These are phyloP conservation scores for Volvariella volvacea DNA, from an alignment of 1,284 basidiomycete genomes.

Conservation along the genomic window DNA sequence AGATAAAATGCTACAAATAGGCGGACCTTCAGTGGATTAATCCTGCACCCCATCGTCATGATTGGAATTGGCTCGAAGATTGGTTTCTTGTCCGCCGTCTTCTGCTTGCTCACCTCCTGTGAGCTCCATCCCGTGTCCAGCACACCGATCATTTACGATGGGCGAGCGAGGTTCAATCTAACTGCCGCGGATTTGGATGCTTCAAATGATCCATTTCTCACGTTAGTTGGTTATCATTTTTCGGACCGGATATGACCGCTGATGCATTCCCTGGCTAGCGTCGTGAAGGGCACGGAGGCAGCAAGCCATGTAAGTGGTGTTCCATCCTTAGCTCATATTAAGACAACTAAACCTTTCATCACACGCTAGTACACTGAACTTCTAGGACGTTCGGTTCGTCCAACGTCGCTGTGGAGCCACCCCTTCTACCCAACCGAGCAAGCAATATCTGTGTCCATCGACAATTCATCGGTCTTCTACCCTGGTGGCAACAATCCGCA, in stretches of 20 bases:
- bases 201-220: slow-evolving; percentile 44
- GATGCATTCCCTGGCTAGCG: slow-evolving; percentile 22
- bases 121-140: slow-evolving; percentile 11
- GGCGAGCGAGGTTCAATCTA: slow-evolving; percentile 41
- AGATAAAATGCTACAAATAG: no score
- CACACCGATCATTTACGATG: slow-evolving; percentile 42
- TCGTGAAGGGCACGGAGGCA: slow-evolving; percentile 42
- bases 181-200: slow-evolving; percentile 34
- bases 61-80: no score
- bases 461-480: slow-evolving; percentile 53
- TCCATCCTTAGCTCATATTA: neutral
- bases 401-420: slow-evolving; percentile 47
- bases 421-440: slow-evolving; percentile 31
- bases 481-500: slow-evolving; percentile 43
- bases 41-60: no score
- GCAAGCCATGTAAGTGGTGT: slow-evolving; percentile 36
- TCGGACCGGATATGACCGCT: neutral
- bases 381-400: slow-evolving; percentile 26
- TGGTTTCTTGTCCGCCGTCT: no score
- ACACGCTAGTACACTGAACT: slow-evolving; percentile 39
- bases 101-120: no score
- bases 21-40: no score
- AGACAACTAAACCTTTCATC: neutral
- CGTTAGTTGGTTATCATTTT: slow-evolving; percentile 27
- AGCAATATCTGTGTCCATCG: slow-evolving; percentile 42